Evolutionary conservation across 2,329 filamentous ascomycete genomes (phyloP), one percentile per base, ranked within the genome.

Genomic region (Fusarium piperis): DNA sequence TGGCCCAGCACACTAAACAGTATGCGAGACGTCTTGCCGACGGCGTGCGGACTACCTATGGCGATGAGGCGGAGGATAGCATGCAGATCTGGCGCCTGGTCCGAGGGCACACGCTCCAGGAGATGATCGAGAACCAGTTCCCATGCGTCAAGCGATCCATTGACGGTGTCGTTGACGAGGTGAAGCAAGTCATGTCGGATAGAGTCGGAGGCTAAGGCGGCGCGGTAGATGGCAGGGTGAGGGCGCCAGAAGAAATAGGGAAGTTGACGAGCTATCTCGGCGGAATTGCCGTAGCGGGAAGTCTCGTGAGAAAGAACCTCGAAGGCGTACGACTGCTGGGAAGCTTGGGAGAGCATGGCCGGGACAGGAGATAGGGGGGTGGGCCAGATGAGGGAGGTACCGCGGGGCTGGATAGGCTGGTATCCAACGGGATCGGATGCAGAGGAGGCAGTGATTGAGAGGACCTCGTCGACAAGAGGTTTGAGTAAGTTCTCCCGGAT

Each of bases 171-270:
- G 26, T 76, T 64, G 16, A 83, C 70, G 6, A 78, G 74, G 16
- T 73, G 48, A n/a, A 77, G 57, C 23, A 75, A 41, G n/a, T 62
- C 59, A 16, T 48, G 48, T 16, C 38, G 59, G 11, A 70, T 48
- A 39, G 67, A 39, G 15, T 66, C 57, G 12, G 62, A 20, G 51
- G 71, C 68, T 7, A 81, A 68, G 13, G 78, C 76, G 5, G 64
- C 58, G 9, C 64, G 67, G 73, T 83, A 82, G 23, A 77, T 53
- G 8, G 44, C 33, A n/a, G 63, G 53, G 1, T 80, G 80, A 20
- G 81, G 77, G 4, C 79, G 77, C 80, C 81, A 84, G 67, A 83
- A 78, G 46, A 83, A 78, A 62, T 82, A 81, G 1, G 81, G 81
- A 32, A 82, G 78, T 10, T 77, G 70, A 11, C 60, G 71, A 35